Base-by-base conservation (phyloP, 2,329 filamentous ascomycete genomes). In the Calonectria pseudoturangicola region DNA sequence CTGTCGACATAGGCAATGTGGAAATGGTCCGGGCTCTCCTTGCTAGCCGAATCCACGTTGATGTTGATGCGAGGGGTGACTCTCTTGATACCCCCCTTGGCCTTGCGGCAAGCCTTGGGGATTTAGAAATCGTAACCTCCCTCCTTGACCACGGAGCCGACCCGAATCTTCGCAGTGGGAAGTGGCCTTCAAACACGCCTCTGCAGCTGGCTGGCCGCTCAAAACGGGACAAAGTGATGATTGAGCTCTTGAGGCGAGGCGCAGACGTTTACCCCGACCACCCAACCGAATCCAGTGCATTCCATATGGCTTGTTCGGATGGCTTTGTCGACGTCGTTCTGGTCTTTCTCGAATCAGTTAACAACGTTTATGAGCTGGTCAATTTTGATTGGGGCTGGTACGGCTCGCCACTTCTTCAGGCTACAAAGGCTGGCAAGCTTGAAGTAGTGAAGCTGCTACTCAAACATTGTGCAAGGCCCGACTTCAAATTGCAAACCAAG, bases 141-240 rank as follows among this genome's bases (percentile, higher is more conserved):
- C 70, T 77, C n/a, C 45, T 77, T 28, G 70, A 76, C 16, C 71
- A 76, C n/a, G 76, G 74, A 39, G 76, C 75, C n/a, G 75, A 78
- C 30, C 68, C 71, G 2, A 75, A 77, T 28, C 58, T 75, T 2
- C 45, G 72, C 25, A 74, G 72, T 28, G 69, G 74, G 27, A 51
- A 36, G 16, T 39, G 62, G 3, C 62, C 43, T 9, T 75, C 72
- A 25, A 72, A 68, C 43, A 73, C 18, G 15, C 74, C 75, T 18
- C 21, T 77, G 28, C 66, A 76, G 3, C 27, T 73, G 9, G 72
- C 74, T n/a, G 64, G 63, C 21, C 39, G 27, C 5, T 39, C 54
- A 4, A 70, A 66, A 33, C 50, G 62, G n/a, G 47, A 27, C 27
- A 50, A 58, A 3, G 66, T 69, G 1, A 66, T 74, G 60, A 62